These are phyloP conservation scores for Madurella mycetomatis DNA, from an alignment of 2,329 filamentous ascomycete genomes.

Conservation along the genomic window DNA sequence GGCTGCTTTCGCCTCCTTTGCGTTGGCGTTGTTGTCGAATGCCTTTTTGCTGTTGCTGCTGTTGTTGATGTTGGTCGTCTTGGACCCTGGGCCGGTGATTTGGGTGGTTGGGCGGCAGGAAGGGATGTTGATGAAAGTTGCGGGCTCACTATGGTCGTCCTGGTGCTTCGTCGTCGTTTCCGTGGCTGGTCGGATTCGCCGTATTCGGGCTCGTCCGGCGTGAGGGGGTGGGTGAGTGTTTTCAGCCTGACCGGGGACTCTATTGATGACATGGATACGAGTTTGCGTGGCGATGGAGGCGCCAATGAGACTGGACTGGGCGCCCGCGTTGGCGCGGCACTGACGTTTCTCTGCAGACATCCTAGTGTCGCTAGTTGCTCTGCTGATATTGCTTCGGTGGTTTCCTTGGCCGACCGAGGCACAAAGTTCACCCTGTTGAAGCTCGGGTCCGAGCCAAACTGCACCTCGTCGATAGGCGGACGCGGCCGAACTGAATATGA, in stretches of 20 bases:
- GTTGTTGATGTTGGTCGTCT: background rate
- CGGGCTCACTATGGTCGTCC: background rate
- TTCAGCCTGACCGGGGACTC: background rate
- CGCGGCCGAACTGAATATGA: conserved; percentile 17
- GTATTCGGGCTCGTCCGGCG: background rate
- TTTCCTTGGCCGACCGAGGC: conserved; percentile 52
- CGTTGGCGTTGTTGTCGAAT: background rate
- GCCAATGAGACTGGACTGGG: conserved; percentile 45
- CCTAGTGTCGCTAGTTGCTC: conserved; percentile 53
- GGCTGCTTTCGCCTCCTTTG: background rate
- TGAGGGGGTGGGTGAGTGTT: background rate
- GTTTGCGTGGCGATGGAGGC: conserved; percentile 21
- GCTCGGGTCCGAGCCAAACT: conserved; percentile 65
- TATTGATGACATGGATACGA: conserved; percentile 5
- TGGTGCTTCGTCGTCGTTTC: conserved; percentile 11
- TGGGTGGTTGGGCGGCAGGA: too few species aligned
- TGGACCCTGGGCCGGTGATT: background rate
- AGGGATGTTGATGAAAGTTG: background rate
- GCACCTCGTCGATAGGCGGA: conserved; percentile 41
- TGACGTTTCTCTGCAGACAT: conserved; percentile 54
- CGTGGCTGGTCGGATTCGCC: background rate
- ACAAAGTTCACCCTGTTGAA: conserved; percentile 59
- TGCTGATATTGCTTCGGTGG: conserved; percentile 52
- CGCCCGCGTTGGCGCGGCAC: conserved; percentile 55
- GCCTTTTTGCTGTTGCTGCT: background rate